Evolutionary conservation across 139 green algal species (phyloP).

Genomic region (Chlamydomonas eustigma): DNA sequence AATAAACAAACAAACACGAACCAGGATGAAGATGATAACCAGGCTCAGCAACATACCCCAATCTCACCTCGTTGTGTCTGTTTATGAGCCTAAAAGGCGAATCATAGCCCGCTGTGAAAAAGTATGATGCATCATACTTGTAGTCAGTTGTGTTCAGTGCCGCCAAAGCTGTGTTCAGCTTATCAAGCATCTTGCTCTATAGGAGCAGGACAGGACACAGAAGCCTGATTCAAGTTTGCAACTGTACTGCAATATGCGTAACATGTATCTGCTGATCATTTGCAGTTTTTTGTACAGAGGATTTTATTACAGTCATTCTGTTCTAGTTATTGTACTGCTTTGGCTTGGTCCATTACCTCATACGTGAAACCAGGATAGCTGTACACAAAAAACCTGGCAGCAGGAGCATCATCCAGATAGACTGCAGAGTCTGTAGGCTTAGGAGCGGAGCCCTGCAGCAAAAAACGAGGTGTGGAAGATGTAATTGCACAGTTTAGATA

Average conservation of each 20-base stretch:
- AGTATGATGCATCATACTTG: constrained; percentile 21
- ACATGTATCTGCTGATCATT: too few relatives aligned
- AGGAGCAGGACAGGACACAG: neutral
- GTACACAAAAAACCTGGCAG: constrained; percentile 45
- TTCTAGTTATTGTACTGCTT: too few relatives aligned
- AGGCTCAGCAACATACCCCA: too few relatives aligned
- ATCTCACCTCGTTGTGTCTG: constrained; percentile 49
- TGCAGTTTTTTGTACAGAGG: too few relatives aligned
- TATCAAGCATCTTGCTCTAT: constrained; percentile 14
- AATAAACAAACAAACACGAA: too few relatives aligned
- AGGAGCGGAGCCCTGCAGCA: constrained; percentile 25
- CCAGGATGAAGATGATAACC: too few relatives aligned
- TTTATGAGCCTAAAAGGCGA: constrained; percentile 43
- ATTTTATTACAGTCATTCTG: too few relatives aligned
- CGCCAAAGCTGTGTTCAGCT: neutral
- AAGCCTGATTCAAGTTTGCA: too few relatives aligned
- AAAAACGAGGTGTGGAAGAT: neutral
- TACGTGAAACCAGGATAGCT: constrained; percentile 42
- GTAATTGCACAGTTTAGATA: too few relatives aligned
- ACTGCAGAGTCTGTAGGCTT: constrained; percentile 46
- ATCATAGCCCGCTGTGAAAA: constrained; percentile 48
- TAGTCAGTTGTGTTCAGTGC: neutral
- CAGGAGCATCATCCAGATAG: constrained; percentile 32
- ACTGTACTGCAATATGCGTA: too few relatives aligned
- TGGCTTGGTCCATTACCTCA: too few relatives aligned